phyloP scores from a whole-genome alignment of 1,284 basidiomycete species.

The Puccinia polysora region DNA sequence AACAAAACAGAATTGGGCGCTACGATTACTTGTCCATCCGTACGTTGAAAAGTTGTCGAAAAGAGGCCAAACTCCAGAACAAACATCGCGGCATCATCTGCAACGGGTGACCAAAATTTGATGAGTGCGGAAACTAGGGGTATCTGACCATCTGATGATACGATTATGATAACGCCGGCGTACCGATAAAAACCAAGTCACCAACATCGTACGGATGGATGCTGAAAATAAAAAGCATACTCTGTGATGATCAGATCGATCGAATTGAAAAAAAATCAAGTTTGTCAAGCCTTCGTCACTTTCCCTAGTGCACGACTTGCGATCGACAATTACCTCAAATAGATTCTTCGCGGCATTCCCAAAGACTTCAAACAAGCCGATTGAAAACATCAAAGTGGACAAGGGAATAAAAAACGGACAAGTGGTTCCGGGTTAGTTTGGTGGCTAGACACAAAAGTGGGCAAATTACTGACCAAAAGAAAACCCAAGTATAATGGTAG shows the following conservation, averaged over 20 bases:
- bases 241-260: slow-evolving; percentile 4
- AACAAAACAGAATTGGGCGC: slow-evolving; percentile 74
- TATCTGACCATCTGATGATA: background rate
- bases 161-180: no score
- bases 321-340: slow-evolving; percentile 75
- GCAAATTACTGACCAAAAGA: slow-evolving; percentile 45
- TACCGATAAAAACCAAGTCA: slow-evolving; percentile 52
- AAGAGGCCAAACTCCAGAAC: slow-evolving; percentile 76
- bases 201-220: slow-evolving; percentile 53
- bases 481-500: slow-evolving; percentile 62
- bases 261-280: background rate
- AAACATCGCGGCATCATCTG: slow-evolving; percentile 65
- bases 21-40: slow-evolving; percentile 71
- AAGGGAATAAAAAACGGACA: background rate
- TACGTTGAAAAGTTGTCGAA: slow-evolving; percentile 70
- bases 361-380: slow-evolving; percentile 55
- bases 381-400: background rate
- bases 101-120: slow-evolving; percentile 48
- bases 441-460: slow-evolving; percentile 65
- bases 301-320: slow-evolving; percentile 68
- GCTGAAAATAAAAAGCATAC: slow-evolving; percentile 40
- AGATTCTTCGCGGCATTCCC: slow-evolving; percentile 74
- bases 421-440: background rate
- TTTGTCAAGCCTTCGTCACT: slow-evolving; percentile 61
- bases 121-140: background rate